Evolutionary conservation across 2,329 filamentous ascomycete species (phyloP), one percentile per base, ranked within the genome.

Genomic region (Sclerotinia minor): DNA sequence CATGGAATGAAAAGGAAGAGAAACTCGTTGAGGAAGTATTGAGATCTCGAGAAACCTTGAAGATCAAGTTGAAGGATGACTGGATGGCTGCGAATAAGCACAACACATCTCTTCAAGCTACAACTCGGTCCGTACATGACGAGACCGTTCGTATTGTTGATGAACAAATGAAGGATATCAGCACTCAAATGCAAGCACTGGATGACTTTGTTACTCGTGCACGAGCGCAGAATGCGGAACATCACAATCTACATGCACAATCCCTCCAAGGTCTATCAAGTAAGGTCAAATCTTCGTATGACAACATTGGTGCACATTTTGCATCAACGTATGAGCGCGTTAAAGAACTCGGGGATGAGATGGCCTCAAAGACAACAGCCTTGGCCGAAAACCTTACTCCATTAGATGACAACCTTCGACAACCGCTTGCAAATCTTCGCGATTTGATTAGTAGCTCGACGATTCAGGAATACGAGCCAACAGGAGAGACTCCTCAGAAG

Each of bases 61-160:
- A 95, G 82, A 85, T 82, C 5, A 93, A 88, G 80, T 85, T 98
- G 77, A 90, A 95, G 79, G 87, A 91, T 67, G 94, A 97, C 77
- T 97, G 94, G 90, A 87, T 86, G 70, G 79, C 81, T 41, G 92
- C 94, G 49, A 91, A 92, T 73, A 85, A 90, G 68, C 89, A 92
- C 75, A 96, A 93, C 74, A 87, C 84, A n/a, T 89, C 90, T 7
- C 94, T 99, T 73, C 92, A 94, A 73, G 84, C 86, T 9, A 91
- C 91, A 0, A 94, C 94, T 0, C 90, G 91, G 73, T 92, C 92
- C 2, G 93, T 98, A 1, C 94, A 99, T 73, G 90, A 91, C 45
- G 91, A 96, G 79, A 97, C 94, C 0, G 87, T 97, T 41, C 89
- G 89, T 8, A 94, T 96, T 68, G 94, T 98, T 17, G 91, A 94